phyloP scores from a whole-genome alignment of 352 stramenopile species.

The Salisapilia sapeloensis region DNA sequence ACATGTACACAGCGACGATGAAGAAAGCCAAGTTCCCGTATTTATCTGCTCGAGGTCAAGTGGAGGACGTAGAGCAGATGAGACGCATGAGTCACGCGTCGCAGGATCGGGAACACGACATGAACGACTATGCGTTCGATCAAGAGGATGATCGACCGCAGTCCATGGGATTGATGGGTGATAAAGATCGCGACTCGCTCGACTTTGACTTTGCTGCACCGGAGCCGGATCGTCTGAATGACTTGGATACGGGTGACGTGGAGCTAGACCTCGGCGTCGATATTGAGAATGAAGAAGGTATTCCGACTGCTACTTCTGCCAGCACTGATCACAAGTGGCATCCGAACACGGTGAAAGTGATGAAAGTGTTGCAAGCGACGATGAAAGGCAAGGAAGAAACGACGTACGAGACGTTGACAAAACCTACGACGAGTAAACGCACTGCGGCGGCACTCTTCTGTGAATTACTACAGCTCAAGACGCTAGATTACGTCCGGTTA shows the following conservation, averaged over 20 bases:
- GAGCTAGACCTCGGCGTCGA: constrained; percentile 64
- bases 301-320: too few species aligned
- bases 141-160: background rate
- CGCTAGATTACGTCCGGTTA: constrained; percentile 93
- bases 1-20: constrained; percentile 75
- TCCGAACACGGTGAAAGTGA: constrained; percentile 94
- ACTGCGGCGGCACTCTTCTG: constrained; percentile 93
- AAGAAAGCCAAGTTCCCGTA: constrained; percentile 76
- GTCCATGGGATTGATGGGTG: too few species aligned
- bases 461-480: constrained; percentile 95
- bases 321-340: constrained; percentile 91
- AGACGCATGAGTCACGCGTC: constrained; percentile 41
- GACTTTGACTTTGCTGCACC: too few species aligned
- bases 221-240: too few species aligned
- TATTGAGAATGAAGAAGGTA: too few species aligned
- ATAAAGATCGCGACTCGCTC: too few species aligned
- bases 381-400: constrained; percentile 61
- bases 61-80: constrained; percentile 41
- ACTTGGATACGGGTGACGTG: too few species aligned
- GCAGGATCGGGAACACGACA: constrained; percentile 2
- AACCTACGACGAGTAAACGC: constrained; percentile 60
- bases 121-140: background rate
- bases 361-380: constrained; percentile 68
- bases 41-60: constrained; percentile 6
- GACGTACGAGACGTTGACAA: constrained; percentile 76